Base-by-base conservation (phyloP, 148 eudicot genomes). In the Arbutus unedo region DNA sequence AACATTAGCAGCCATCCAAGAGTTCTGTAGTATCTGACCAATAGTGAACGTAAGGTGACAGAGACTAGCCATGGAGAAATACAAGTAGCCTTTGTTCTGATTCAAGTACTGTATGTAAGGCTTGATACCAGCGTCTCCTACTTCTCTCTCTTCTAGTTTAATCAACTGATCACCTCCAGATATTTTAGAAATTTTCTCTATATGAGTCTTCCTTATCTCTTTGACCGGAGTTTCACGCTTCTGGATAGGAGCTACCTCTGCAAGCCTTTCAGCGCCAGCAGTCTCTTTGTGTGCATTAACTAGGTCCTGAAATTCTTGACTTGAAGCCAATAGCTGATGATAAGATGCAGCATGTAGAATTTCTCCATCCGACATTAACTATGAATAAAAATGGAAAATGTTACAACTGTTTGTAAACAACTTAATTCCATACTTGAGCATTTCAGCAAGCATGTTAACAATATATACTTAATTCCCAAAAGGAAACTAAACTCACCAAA, bases 201-300 rank as follows among this genome's bases (percentile, higher is more conserved):
- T 55, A 64, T 76, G 68, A 57, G 82, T 80, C 75, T 49, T 83
- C 59, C 74, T 87, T 25, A 88, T 91, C 87, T 93, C 98, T 84
- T 81, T 90, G 21, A 83, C 49, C 43, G 89, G 72, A 83, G 74
- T 59, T 15, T 86, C 83, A 6, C 10, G 59, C 79, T 70, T 86
- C 45, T 66, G 84, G n/a, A 91, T 71, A 74, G 77, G 53, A 74
- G 77, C 31, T 43, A 84, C 90, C 72, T 86, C 91, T 49, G 87
- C 83, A 64, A 89, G 82, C 67, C 87, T 86, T 68, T 91, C 93
- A 15, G 92, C 78, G 57, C 95, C 98, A 77, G 97, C 98, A 48
- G 97, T 96, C 85, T 96, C 92, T 86, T 94, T 96, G 86, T 96
- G 99, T 55, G 99, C 97, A 80, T 92, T 82, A 47, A 97, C 97